Conservation (phyloP, 192 early-diverging fungal species). For the Dissophora ornata region DNA sequence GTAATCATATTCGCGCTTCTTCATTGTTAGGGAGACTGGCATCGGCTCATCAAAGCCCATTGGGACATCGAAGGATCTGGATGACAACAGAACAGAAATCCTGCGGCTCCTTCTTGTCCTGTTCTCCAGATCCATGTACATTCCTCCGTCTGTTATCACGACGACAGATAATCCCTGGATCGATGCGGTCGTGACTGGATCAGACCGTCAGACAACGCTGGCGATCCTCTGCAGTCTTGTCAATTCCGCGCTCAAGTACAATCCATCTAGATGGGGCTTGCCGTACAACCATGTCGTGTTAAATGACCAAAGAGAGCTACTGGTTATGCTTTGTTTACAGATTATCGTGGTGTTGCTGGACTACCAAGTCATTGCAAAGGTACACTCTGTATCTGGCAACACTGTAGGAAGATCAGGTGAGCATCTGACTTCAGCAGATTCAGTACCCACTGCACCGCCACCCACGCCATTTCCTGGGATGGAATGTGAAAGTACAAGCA, state of each 20-base stretch:
- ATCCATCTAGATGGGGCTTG: slow-evolving; percentile 86
- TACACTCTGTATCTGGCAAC: background rate
- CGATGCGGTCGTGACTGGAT: slow-evolving; percentile 58
- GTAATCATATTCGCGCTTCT: too few species aligned
- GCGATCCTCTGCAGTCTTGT: slow-evolving; percentile 87
- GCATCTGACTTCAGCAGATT: background rate
- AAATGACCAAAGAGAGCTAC: slow-evolving; percentile 76
- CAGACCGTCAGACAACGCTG: slow-evolving; percentile 78
- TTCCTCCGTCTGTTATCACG: slow-evolving; percentile 60
- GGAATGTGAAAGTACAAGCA: slow-evolving; percentile 2
- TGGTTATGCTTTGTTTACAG: slow-evolving; percentile 80
- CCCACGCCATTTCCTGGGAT: background rate
- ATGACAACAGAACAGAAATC: slow-evolving; percentile 81
- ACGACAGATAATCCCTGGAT: slow-evolving; percentile 70
- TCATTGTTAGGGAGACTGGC: slow-evolving; percentile 68
- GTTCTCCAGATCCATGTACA: slow-evolving; percentile 86
- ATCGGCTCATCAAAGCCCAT: slow-evolving; percentile 78
- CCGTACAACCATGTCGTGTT: slow-evolving; percentile 90
- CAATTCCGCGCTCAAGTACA: slow-evolving; percentile 86
- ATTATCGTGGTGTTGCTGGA: slow-evolving; percentile 77
- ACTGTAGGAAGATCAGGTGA: too few species aligned
- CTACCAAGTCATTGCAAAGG: slow-evolving; percentile 61
- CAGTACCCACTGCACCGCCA: background rate
- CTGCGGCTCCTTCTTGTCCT: slow-evolving; percentile 82
- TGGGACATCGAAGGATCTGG: slow-evolving; percentile 72